Conservation (phyloP, 257 asterid genomes). For the Solanum chiquidenum region DNA sequence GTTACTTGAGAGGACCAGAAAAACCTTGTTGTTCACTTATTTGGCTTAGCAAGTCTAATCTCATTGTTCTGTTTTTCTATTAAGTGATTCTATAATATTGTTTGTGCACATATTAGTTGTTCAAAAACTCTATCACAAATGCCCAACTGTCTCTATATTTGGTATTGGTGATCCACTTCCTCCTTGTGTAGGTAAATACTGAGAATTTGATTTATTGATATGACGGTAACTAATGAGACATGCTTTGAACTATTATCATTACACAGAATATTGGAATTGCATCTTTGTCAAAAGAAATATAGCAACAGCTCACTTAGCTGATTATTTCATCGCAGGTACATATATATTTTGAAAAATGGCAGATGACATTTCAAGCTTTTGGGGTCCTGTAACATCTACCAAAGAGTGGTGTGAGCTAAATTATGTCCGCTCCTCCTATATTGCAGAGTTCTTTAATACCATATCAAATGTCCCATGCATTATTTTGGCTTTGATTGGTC, state of each 20-base stretch:
- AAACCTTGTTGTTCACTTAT: background rate
- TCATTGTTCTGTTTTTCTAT: background rate
- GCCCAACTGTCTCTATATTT: background rate
- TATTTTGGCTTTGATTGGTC: slow-evolving; percentile 72
- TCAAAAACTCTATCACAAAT: background rate
- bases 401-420: slow-evolving; percentile 26
- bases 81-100: background rate
- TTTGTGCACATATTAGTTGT: background rate
- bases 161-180: background rate
- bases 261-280: background rate
- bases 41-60: background rate
- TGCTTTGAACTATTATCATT: background rate
- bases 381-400: slow-evolving; percentile 25
- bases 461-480: slow-evolving; percentile 71
- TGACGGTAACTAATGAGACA: background rate
- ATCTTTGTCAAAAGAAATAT: background rate
- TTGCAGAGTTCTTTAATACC: slow-evolving; percentile 91
- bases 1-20: background rate
- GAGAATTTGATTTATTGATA: background rate
- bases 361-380: slow-evolving; percentile 12
- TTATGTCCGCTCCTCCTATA: slow-evolving; percentile 43
- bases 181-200: background rate
- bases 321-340: background rate
- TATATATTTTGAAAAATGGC: slow-evolving; percentile 4
- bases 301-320: background rate